Base-by-base conservation (phyloP, 805 yeast species). In the Starmerella bombi region DNA sequence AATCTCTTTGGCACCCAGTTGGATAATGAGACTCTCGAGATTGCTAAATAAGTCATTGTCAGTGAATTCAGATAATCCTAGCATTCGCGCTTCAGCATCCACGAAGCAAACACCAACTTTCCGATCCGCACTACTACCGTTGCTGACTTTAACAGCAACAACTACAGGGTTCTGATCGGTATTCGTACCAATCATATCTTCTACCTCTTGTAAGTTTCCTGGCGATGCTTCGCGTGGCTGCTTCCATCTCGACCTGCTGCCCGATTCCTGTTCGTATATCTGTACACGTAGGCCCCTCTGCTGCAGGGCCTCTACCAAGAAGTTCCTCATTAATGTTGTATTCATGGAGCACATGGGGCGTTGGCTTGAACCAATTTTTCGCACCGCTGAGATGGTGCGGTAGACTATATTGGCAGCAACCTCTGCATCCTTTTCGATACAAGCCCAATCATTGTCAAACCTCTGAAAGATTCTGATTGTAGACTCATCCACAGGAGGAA, bases 21-120 rank as follows among this genome's bases (percentile, higher is more conserved):
- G 99, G 50, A 91, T 79, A 43, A 86, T 59, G 37, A 85, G 67
- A 35, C 93, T 77, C 58, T 91, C 97, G 46, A 88, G 59, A 55
- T 86, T 88, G 1, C 94, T 77, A 51, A 72, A 85, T 8, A 84
- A 67, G 36, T 88, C 97, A 54, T 83, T 85, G 57, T 91, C 99
- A 8, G 71, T 71, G 48, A 88, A 80, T 56, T 86, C 93, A 15
- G 78, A 62, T 37, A 85, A 62, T 17, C 91, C 85, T 25, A 91
- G 66, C 25, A 67, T 65, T 45, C 72, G 71, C 35, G 71, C 66
- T 51, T 75, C 75, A 29, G 83, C 73, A 56, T 91, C 94, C 23
- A 83, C 68, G 53, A 81, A 80, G 38, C 91, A 71, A 19, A 83
- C 72, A 0, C 96, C 97, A 15, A 91, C 69, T 37, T 66, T 69